A percentile compares a stretch with the other conserved stretches of the same genome.
phyloP scores from a whole-genome alignment of 106 monocot genomes.

The Dendrobium officinale region DNA sequence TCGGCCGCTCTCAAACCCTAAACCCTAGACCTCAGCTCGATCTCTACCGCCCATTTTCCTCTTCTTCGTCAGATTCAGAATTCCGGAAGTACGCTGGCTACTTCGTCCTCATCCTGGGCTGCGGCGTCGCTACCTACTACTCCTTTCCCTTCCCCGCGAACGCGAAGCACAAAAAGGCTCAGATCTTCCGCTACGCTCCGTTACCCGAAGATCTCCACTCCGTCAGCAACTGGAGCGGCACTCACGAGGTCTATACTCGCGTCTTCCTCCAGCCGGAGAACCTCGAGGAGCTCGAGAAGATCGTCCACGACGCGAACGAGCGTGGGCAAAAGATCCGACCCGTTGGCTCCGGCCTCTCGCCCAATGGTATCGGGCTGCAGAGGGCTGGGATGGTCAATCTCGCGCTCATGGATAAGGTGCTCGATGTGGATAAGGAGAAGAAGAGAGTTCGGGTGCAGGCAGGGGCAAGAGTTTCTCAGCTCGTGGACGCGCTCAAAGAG shows the following conservation, averaged over 20 bases:
- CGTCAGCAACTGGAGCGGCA: slow-evolving; percentile 94
- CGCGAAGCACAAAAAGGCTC: slow-evolving; percentile 90
- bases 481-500: slow-evolving; percentile 80
- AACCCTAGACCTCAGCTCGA: slow-evolving; percentile 12
- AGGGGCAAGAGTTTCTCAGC: slow-evolving; percentile 70
- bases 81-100: slow-evolving; percentile 83
- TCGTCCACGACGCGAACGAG: slow-evolving; percentile 45
- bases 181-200: slow-evolving; percentile 78
- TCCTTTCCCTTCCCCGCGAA: slow-evolving; percentile 66
- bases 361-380: slow-evolving; percentile 83
- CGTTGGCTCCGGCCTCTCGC: slow-evolving; percentile 83
- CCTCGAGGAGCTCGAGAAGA: slow-evolving; percentile 48
- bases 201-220: slow-evolving; percentile 94
- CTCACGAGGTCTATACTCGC: slow-evolving; percentile 84
- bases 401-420: slow-evolving; percentile 86
- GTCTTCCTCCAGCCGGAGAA: slow-evolving; percentile 84
- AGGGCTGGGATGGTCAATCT: slow-evolving; percentile 85
- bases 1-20: neutral
- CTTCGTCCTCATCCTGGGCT: slow-evolving; percentile 63
- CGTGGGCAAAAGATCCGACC: slow-evolving; percentile 59
- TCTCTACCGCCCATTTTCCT: slow-evolving; percentile 25
- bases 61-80: slow-evolving; percentile 53
- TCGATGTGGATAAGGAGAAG: slow-evolving; percentile 61
- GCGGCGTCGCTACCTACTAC: slow-evolving; percentile 86
- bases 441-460: slow-evolving; percentile 83